Evolutionary conservation across 805 yeast species (phyloP).

Genomic region (Pichia scutulata): DNA sequence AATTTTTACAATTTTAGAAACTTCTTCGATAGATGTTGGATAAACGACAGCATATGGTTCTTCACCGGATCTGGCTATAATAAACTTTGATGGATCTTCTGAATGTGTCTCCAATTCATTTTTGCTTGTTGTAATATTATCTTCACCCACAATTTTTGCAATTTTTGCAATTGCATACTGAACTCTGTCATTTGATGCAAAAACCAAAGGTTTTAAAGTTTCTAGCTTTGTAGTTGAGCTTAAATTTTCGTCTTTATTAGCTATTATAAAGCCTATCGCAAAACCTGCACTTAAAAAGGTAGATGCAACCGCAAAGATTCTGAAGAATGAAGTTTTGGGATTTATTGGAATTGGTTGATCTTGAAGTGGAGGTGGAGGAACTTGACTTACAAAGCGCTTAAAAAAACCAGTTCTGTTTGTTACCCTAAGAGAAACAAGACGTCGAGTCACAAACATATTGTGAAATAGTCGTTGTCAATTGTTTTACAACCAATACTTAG

Average conservation of each 20-base stretch:
- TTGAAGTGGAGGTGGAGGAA: neutral
- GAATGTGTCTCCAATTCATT: slow-evolving; percentile 27
- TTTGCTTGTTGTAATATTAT: slow-evolving; percentile 36
- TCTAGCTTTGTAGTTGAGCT: slow-evolving; percentile 26
- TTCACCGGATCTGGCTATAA: slow-evolving; percentile 24
- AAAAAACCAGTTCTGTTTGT: neutral
- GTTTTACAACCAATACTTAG: neutral
- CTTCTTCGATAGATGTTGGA: slow-evolving; percentile 59
- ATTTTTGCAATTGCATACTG: slow-evolving; percentile 46
- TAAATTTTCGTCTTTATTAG: slow-evolving; percentile 1
- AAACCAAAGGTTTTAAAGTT: slow-evolving; percentile 40
- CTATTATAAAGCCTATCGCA: slow-evolving; percentile 5
- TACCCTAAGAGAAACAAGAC: neutral
- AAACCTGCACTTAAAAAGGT: slow-evolving; percentile 10
- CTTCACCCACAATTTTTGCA: slow-evolving; percentile 43
- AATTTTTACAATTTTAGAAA: slow-evolving; percentile 54
- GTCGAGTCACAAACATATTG: neutral
- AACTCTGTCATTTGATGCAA: slow-evolving; percentile 45
- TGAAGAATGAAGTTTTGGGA: slow-evolving; percentile 1
- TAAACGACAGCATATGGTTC: slow-evolving; percentile 43
- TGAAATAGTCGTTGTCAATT: too few species aligned
- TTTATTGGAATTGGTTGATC: neutral
- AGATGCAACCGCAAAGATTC: slow-evolving; percentile 4
- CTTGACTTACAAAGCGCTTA: neutral
- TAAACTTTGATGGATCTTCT: slow-evolving; percentile 27